phyloP scores from a whole-genome alignment of 1,139 yeast genomes.

The Blastobotrys illinoisensis region DNA sequence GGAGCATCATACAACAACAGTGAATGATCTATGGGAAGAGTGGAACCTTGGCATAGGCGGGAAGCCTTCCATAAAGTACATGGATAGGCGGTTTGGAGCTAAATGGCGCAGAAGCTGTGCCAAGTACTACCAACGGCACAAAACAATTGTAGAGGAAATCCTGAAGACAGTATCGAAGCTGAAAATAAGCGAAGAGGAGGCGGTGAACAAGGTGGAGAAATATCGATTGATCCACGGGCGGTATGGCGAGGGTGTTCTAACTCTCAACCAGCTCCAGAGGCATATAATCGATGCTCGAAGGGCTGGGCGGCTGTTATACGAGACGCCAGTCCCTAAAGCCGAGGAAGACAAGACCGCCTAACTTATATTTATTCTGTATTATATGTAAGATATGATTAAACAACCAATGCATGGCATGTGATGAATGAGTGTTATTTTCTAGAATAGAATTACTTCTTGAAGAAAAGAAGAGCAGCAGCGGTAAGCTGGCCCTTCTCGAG shows the following conservation, averaged over 20 bases:
- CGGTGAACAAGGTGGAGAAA: not conserved
- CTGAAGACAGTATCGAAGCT: not conserved
- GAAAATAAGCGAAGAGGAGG: not conserved
- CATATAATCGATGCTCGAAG: not conserved
- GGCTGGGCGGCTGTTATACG: not conserved
- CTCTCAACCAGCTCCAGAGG: not conserved
- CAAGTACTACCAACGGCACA: not conserved
- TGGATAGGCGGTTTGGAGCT: not conserved
- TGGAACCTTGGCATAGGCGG: not conserved
- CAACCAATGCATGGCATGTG: not conserved
- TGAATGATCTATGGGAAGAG: not conserved
- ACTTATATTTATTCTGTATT: not conserved
- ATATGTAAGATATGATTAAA: too few relatives aligned
- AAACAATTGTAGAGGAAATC: not conserved
- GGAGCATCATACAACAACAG: not conserved
- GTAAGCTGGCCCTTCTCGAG: slow-evolving; percentile 38
- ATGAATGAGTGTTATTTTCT: not conserved
- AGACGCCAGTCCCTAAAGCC: not conserved
- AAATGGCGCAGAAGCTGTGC: not conserved
- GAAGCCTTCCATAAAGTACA: not conserved
- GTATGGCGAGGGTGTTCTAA: not conserved
- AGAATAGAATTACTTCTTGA: slow-evolving; percentile 1
- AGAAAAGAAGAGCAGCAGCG: slow-evolving; percentile 9
- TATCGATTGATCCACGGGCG: not conserved
- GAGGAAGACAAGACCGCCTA: not conserved